These are phyloP conservation scores for Aspergillus campestris DNA, from an alignment of 495 filamentous ascomycete genomes.

Conservation along the genomic window DNA sequence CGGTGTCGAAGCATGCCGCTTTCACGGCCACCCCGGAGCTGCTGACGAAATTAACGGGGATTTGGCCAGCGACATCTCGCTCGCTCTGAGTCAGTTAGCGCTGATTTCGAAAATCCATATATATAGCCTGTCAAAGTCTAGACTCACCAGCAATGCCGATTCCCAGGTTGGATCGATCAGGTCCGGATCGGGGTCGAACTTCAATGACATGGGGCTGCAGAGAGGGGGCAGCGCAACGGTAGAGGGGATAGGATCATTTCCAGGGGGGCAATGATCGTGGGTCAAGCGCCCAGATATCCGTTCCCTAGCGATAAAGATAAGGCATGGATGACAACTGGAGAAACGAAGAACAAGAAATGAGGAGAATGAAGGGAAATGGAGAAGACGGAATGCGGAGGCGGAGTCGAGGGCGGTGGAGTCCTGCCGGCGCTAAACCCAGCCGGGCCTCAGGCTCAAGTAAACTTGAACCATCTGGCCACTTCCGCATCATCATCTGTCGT, in stretches of 20 bases:
- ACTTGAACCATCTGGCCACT: slow-evolving; percentile 4
- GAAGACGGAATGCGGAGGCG: not conserved
- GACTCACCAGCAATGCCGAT: slow-evolving; percentile 28
- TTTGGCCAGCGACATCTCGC: slow-evolving; percentile 49
- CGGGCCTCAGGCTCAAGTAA: not conserved
- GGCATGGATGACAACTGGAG: too few species aligned
- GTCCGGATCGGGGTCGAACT: slow-evolving; percentile 24
- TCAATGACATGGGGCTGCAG: slow-evolving; percentile 23
- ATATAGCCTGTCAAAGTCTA: not conserved
- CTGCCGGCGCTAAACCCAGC: not conserved
- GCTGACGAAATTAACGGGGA: slow-evolving; percentile 56
- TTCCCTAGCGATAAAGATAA: too few species aligned
- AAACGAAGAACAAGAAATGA: not conserved
- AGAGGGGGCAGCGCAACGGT: not conserved
- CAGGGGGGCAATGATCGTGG: not conserved
- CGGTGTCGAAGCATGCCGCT: slow-evolving; percentile 50
- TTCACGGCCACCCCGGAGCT: slow-evolving; percentile 45
- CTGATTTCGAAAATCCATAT: not conserved
- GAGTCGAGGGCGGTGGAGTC: not conserved
- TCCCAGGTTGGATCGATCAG: slow-evolving; percentile 28
- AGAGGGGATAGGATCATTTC: slow-evolving; percentile 1
- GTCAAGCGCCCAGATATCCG: too few species aligned
- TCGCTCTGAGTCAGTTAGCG: slow-evolving; percentile 39
- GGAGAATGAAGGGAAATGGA: too few species aligned
- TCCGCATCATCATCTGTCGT: not conserved